Conservation (phyloP, 1,284 basidiomycete genomes). For the Xanthoconium separans region DNA sequence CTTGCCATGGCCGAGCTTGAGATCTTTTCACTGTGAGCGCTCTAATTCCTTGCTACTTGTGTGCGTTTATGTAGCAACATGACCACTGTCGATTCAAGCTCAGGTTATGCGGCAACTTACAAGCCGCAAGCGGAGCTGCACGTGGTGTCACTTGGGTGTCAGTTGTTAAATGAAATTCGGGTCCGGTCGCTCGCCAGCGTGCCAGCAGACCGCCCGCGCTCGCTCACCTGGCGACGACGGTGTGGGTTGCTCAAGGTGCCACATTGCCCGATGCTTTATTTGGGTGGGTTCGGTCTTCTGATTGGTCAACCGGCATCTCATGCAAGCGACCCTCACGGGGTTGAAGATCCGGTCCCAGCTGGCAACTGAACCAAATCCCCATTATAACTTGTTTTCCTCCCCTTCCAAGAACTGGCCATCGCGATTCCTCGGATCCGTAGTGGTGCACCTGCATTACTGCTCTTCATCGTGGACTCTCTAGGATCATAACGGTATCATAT, state of each 20-base stretch:
- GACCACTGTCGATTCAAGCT: too few species aligned
- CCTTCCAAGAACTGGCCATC: neutral
- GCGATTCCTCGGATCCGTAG: neutral
- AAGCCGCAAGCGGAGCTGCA: neutral
- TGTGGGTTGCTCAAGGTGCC: neutral
- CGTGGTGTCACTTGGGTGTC: neutral
- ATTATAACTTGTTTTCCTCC: neutral
- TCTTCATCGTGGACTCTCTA: neutral
- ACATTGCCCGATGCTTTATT: conserved; percentile 6
- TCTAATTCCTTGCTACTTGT: too few species aligned
- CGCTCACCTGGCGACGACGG: neutral
- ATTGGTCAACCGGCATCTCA: neutral
- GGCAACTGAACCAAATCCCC: neutral
- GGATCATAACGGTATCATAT: neutral
- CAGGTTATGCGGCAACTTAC: too few species aligned
- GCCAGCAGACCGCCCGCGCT: neutral
- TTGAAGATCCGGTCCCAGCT: neutral
- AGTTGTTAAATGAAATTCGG: neutral
- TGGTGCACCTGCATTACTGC: neutral
- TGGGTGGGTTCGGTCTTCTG: conserved; percentile 5
- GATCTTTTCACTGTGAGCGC: too few species aligned
- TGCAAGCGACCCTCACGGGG: neutral
- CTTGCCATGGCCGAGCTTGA: too few species aligned
- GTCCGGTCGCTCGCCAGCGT: neutral
- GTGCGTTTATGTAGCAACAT: too few species aligned